phyloP scores from a whole-genome alignment of 2,329 filamentous ascomycete species.

The Trichophyton rubrum region DNA sequence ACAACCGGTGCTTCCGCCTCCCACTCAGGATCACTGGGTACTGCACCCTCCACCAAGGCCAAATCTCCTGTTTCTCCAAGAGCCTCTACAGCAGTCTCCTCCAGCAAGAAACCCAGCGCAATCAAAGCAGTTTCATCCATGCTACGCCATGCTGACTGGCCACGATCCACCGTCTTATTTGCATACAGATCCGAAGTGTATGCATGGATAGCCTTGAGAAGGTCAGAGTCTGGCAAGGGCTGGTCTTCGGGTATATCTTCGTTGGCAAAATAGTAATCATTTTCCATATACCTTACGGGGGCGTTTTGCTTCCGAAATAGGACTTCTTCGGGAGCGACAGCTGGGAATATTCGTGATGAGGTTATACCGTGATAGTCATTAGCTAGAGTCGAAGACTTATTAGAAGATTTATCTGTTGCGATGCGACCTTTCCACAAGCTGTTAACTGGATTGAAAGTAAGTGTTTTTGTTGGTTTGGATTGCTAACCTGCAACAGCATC shows the following conservation, averaged over 20 bases:
- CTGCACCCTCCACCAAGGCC: constrained; percentile 42
- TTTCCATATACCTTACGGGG: constrained; percentile 40
- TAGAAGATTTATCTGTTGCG: constrained; percentile 27
- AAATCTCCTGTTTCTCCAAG: constrained; percentile 48
- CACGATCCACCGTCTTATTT: constrained; percentile 22
- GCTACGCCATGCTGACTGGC: constrained; percentile 35
- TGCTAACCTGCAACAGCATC: constrained; percentile 45
- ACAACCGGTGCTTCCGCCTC: background rate
- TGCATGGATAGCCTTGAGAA: constrained; percentile 45
- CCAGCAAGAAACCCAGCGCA: constrained; percentile 47
- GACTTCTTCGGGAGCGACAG: constrained; percentile 46
- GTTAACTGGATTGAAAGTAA: background rate
- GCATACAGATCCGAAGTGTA: constrained; percentile 47
- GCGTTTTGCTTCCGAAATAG: constrained; percentile 42
- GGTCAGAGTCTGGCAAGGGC: constrained; percentile 42
- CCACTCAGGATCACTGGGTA: constrained; percentile 13
- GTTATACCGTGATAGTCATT: constrained; percentile 19
- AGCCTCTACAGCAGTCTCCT: constrained; percentile 42
- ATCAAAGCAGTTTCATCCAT: constrained; percentile 53
- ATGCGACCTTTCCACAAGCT: constrained; percentile 33
- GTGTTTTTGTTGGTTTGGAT: background rate
- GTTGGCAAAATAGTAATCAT: constrained; percentile 44
- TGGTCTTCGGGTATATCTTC: constrained; percentile 29
- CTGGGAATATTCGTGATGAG: constrained; percentile 20
- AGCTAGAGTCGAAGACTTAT: constrained; percentile 16